phyloP scores from a whole-genome alignment of 805 yeast genomes.

The Yamadazyma laniorum region DNA sequence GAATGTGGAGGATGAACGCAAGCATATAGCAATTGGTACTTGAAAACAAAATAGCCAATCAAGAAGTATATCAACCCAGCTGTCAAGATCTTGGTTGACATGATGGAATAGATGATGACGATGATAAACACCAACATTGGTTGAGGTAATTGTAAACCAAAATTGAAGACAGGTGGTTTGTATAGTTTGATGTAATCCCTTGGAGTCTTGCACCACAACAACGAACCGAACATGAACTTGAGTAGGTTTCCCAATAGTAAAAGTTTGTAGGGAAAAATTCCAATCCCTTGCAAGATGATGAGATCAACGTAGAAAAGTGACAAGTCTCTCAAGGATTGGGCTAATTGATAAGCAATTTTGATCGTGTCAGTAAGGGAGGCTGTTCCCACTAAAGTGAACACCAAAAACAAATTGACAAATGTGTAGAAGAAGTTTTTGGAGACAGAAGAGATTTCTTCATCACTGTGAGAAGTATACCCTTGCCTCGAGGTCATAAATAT shows the following conservation, averaged over 20 bases:
- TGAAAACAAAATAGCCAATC: conserved; percentile 84
- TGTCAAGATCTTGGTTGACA: conserved; percentile 81
- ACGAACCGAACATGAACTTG: conserved; percentile 55
- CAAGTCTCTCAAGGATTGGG: conserved; percentile 73
- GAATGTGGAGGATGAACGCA: conserved; percentile 96
- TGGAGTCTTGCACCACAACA: conserved; percentile 75
- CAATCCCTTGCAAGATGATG: conserved; percentile 75
- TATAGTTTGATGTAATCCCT: conserved; percentile 73
- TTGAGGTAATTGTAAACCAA: conserved; percentile 88
- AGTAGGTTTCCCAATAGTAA: conserved; percentile 75
- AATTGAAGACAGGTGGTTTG: conserved; percentile 88
- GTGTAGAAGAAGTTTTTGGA: conserved; percentile 92
- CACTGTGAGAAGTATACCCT: conserved; percentile 89
- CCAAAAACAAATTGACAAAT: conserved; percentile 89
- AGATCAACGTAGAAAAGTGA: conserved; percentile 90
- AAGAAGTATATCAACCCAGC: conserved; percentile 84
- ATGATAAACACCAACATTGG: conserved; percentile 84
- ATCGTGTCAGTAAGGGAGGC: conserved; percentile 89
- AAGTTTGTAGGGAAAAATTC: conserved; percentile 87
- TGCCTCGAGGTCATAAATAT: conserved; percentile 80
- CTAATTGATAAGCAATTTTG: conserved; percentile 81
- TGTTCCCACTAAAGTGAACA: conserved; percentile 92
- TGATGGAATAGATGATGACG: conserved; percentile 81
- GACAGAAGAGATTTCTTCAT: conserved; percentile 85
- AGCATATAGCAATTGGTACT: conserved; percentile 85